Evolutionary conservation across 2,329 filamentous ascomycete genomes (phyloP), one percentile per base, ranked within the genome.

Genomic region (Mycosphaerella sp.): DNA sequence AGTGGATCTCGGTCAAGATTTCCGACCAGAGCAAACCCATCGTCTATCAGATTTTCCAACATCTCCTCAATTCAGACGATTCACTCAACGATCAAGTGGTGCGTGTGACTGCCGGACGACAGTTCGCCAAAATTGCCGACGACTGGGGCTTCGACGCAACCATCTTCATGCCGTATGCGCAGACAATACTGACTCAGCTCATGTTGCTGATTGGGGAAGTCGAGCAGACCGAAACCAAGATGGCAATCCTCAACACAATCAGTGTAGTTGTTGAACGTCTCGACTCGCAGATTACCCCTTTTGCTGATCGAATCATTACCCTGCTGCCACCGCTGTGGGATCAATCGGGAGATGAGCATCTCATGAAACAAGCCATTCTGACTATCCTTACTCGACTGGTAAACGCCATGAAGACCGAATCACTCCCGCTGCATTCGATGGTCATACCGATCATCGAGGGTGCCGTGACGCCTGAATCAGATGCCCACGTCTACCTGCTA

Each of bases 311-410:
- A 53, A 86, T 98, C 54, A 85, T 98, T 68, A 76, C 80, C 1
- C 79, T 89, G 10, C 76, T 97, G 6, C 90, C 91, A 0, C 77
- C 77, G 3, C 76, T 97, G 0, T 98, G 93, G 93, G 84, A 87
- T 54, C 81, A 84, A 45, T 89, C 87, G 2, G 88, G 85, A 0
- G 86, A 95, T 54, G 87, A 93, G 63, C 88, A 89, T 70, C 81
- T 97, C 68, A 86, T 96, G 76, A 97, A 97, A 69, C 90, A 96
- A 70, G 84, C 89, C 1, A 89, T 97, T 46, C 79, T 97, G 51
- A 87, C 86, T 2, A 85, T 97, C 35, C 81, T 97, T 45, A 79
- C 87, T 1, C 85, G 89, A 2, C 76, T 98, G 12, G 87, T 95
- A n/a, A 83, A 83, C 65, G 86, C 90, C 1, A 87, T 97, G 80